phyloP scores from a whole-genome alignment of 257 asterid genomes.

The Solanum chiquidenum region DNA sequence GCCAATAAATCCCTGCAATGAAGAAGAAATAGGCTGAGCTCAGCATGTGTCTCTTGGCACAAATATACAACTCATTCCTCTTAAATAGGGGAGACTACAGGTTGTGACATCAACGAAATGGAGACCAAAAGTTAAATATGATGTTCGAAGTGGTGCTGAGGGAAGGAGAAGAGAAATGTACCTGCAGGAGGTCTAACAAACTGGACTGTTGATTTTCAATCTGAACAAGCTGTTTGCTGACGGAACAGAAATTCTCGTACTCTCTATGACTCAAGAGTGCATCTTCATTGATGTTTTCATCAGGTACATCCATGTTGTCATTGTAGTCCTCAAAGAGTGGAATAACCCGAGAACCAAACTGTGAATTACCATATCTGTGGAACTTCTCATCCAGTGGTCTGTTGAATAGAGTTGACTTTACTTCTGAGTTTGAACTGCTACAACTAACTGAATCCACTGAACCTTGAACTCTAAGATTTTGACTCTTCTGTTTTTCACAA shows the following conservation, averaged over 20 bases:
- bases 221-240: conserved; percentile 56
- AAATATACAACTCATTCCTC: not conserved
- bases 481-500: conserved; percentile 1
- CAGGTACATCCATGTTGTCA: not conserved
- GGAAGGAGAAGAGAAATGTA: not conserved
- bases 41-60: not conserved
- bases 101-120: not conserved
- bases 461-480: not conserved
- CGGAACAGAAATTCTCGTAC: conserved; percentile 51
- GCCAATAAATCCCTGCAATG: conserved; percentile 65
- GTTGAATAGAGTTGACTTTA: conserved; percentile 4
- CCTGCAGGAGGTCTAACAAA: conserved; percentile 80
- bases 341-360: conserved; percentile 35
- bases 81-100: not conserved
- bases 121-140: not conserved
- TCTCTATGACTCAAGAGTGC: conserved; percentile 27
- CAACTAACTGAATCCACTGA: conserved; percentile 5
- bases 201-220: conserved; percentile 78
- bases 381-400: conserved; percentile 1
- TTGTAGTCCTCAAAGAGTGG: conserved; percentile 30
- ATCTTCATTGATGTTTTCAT: conserved; percentile 4
- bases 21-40: not conserved
- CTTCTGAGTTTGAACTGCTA: not conserved
- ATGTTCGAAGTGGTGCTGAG: not conserved
- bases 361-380: not conserved